A percentile compares a stretch with the other conserved stretches of the same genome.
Conservation (phyloP, 805 yeast species). For the Barnettozyma siamensis region DNA sequence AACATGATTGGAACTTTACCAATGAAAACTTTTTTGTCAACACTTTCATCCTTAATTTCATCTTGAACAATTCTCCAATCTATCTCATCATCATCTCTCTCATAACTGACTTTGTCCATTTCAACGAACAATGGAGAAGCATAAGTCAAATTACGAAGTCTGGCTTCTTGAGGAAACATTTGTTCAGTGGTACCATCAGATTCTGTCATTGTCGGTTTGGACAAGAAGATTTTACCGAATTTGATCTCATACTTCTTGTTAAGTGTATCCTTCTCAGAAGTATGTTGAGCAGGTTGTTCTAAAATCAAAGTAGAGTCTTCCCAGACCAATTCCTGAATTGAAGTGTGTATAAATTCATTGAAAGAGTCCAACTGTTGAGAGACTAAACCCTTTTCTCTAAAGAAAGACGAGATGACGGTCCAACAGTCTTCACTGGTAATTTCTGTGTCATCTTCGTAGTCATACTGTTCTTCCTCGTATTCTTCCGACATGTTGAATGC, state of each 20-base stretch:
- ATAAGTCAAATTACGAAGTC: slow-evolving; percentile 92
- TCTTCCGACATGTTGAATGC: slow-evolving; percentile 22
- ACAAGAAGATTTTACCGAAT: slow-evolving; percentile 95
- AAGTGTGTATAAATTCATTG: slow-evolving; percentile 94
- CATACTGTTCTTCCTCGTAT: slow-evolving; percentile 48
- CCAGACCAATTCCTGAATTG: slow-evolving; percentile 93
- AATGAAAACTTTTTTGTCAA: slow-evolving; percentile 78
- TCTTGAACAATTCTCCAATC: slow-evolving; percentile 56
- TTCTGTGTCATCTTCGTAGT: slow-evolving; percentile 39
- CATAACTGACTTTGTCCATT: slow-evolving; percentile 85
- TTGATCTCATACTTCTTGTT: slow-evolving; percentile 92
- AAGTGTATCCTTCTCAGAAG: slow-evolving; percentile 82
- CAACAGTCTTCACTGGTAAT: slow-evolving; percentile 98
- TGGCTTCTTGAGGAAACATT: slow-evolving; percentile 96
- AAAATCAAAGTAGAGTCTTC: slow-evolving; percentile 91
- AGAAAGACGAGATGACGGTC: slow-evolving; percentile 95
- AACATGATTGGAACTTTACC: slow-evolving; percentile 99
- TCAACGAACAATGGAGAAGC: slow-evolving; percentile 95
- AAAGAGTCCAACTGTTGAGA: slow-evolving; percentile 98
- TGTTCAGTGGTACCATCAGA: slow-evolving; percentile 99
- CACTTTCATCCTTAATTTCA: slow-evolving; percentile 55
- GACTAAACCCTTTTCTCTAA: slow-evolving; percentile 93
- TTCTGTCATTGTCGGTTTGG: slow-evolving; percentile 97
- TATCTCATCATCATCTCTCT: slow-evolving; percentile 70
- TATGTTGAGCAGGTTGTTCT: slow-evolving; percentile 98